These are phyloP conservation scores for Eleusine indica DNA, from an alignment of 176 grass and related monocot genomes.

Conservation along the genomic window DNA sequence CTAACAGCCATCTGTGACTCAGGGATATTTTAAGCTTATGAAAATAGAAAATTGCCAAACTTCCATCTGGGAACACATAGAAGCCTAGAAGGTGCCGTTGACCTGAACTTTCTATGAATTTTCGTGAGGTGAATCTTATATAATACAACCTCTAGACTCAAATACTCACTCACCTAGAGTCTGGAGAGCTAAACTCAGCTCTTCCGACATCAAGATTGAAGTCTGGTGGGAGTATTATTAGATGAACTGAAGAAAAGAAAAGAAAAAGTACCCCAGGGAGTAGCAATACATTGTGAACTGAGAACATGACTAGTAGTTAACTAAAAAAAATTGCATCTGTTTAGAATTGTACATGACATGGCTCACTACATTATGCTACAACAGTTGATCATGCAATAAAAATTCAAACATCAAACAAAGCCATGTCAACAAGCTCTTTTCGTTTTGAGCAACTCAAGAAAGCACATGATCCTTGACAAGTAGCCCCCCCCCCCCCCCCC, in stretches of 20 bases:
- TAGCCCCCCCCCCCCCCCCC: too few species aligned
- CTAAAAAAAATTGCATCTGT: too few species aligned
- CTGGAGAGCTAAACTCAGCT: neutral
- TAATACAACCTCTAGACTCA: neutral
- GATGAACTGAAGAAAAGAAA: neutral
- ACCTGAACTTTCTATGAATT: neutral
- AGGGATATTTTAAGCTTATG: neutral
- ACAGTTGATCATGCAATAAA: too few species aligned
- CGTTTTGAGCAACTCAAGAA: neutral
- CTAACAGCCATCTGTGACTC: neutral
- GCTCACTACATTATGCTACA: too few species aligned
- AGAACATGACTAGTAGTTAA: neutral
- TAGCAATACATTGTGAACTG: neutral
- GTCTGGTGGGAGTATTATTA: neutral
- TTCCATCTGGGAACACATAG: neutral
- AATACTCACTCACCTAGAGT: neutral
- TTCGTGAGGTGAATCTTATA: neutral
- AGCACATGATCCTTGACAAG: neutral
- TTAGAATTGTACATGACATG: too few species aligned
- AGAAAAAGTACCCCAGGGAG: too few species aligned
- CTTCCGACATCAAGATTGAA: neutral
- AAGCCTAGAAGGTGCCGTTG: neutral
- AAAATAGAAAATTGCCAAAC: neutral
- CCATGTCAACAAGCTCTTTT: too few species aligned
- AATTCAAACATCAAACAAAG: too few species aligned